Conservation (phyloP, 805 yeast genomes). For the Komagataella phaffii region DNA sequence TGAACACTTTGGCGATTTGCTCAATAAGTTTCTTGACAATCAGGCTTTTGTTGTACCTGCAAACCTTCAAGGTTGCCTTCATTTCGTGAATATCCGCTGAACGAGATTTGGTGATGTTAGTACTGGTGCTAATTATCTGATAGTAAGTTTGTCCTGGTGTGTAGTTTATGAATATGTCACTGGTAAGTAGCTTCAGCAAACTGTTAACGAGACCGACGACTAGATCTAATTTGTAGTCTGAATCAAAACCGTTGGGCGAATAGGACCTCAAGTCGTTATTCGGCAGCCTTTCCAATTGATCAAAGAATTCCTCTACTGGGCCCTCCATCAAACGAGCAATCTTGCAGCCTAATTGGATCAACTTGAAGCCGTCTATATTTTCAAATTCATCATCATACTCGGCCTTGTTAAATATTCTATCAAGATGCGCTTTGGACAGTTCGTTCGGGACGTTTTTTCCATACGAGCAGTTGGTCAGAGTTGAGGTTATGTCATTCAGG, state of each 20-base stretch:
- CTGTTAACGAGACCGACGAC: background rate
- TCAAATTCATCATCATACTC: background rate
- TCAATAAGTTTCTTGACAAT: background rate
- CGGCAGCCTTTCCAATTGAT: background rate
- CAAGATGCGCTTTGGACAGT: background rate
- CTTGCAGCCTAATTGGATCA: background rate
- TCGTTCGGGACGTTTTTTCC: background rate
- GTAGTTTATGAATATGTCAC: background rate
- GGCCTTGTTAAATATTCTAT: background rate
- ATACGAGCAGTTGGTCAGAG: background rate
- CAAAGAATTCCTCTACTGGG: background rate
- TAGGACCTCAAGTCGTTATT: background rate
- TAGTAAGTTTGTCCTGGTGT: background rate
- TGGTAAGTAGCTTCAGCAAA: background rate
- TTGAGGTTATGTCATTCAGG: background rate
- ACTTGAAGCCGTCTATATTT: background rate
- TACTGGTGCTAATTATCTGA: background rate
- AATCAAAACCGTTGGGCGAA: background rate
- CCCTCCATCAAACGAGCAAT: background rate
- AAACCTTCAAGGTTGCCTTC: background rate
- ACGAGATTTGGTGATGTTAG: background rate
- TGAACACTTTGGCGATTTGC: conserved; percentile 1
- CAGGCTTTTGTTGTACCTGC: background rate
- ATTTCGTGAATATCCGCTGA: background rate
- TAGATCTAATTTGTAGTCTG: background rate